Percentiles rank a stretch among this genome's conserved stretches.
These are phyloP conservation scores for Pythium monospermum DNA, from an alignment of 352 stramenopile genomes.

Conservation along the genomic window DNA sequence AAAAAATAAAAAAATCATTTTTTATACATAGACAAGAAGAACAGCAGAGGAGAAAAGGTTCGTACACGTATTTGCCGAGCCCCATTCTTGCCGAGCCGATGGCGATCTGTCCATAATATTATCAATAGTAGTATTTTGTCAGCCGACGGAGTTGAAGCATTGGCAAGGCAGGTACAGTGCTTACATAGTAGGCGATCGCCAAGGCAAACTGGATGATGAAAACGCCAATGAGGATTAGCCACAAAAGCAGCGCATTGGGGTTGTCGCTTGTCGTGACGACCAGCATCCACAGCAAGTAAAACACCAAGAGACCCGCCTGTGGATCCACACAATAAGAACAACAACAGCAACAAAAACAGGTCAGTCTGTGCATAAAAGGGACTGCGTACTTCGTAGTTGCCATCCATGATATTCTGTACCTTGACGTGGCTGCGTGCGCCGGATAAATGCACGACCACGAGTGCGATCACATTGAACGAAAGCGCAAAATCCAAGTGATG, in stretches of 20 bases:
- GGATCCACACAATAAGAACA: too few relatives aligned
- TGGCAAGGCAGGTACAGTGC: too few relatives aligned
- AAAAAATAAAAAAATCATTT: background rate
- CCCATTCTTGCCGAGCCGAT: slow-evolving; percentile 18
- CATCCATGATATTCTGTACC: slow-evolving; percentile 14
- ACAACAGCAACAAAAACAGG: too few relatives aligned
- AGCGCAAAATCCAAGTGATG: slow-evolving; percentile 28
- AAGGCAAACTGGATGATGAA: slow-evolving; percentile 22
- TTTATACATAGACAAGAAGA: background rate
- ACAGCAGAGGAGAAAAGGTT: background rate
- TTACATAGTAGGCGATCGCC: slow-evolving; percentile 30
- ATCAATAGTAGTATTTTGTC: too few relatives aligned
- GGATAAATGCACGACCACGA: slow-evolving; percentile 30
- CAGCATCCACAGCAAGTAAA: slow-evolving; percentile 26
- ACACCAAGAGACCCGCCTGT: slow-evolving; percentile 26
- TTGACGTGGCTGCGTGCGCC: slow-evolving; percentile 29
- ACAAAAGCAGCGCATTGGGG: slow-evolving; percentile 15
- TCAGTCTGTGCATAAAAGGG: too few relatives aligned
- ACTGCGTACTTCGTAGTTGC: too few relatives aligned
- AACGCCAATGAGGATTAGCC: slow-evolving; percentile 21
- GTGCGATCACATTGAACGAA: slow-evolving; percentile 28
- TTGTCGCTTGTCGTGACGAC: slow-evolving; percentile 19
- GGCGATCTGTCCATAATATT: too few relatives aligned
- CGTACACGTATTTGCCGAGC: slow-evolving; percentile 18
- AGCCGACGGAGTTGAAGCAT: too few relatives aligned